Evolutionary conservation across 208 protist genomes (phyloP).

Genomic region (Tritrichomonas foetus): DNA sequence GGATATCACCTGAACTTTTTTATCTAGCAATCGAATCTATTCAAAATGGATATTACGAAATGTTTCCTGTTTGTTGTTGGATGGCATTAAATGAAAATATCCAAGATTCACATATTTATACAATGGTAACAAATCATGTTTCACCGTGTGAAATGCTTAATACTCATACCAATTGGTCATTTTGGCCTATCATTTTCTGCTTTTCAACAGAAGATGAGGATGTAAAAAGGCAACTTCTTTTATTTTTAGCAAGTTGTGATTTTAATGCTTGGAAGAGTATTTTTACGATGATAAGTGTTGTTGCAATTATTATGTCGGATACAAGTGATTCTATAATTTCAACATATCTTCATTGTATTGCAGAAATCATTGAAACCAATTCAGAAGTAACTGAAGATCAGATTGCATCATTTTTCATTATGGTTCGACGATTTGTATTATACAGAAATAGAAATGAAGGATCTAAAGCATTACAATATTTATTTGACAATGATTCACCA

Average conservation of each 20-base stretch:
- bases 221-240: neutral
- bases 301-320: neutral
- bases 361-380: no score
- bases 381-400: no score
- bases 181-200: neutral
- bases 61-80: neutral
- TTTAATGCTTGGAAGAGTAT: neutral
- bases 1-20: neutral
- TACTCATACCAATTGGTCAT: neutral
- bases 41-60: neutral
- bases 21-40: neutral
- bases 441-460: neutral
- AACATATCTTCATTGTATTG: no score
- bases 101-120: neutral
- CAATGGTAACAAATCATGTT: neutral
- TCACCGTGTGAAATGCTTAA: no score
- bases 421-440: neutral
- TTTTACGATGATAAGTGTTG: neutral
- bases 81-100: no score
- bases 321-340: no score
- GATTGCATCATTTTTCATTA: neutral
- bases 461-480: no score
- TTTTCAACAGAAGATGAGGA: neutral
- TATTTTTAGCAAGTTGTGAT: neutral
- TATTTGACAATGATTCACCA: no score